Conservation (phyloP, 768 basidiomycete species). For the Tylopilus rubrobrunneus region DNA sequence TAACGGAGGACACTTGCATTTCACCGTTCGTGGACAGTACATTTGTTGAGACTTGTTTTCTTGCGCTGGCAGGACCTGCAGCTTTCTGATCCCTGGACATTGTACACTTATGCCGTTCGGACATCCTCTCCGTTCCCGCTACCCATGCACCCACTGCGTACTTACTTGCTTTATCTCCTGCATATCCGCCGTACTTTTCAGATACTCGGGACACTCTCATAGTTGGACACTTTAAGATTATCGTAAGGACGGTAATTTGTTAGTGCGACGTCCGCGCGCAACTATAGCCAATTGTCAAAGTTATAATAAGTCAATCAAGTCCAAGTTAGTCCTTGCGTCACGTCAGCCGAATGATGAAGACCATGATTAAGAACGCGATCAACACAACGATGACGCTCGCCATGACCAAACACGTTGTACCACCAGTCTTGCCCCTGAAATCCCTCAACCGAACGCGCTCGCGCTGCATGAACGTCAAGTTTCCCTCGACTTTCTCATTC, state of each 20-base stretch:
- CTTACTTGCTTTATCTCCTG: not conserved
- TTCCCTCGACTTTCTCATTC: constrained; percentile 69
- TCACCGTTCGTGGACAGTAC: constrained; percentile 5
- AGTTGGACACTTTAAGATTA: constrained; percentile 5
- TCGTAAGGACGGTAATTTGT: constrained; percentile 5
- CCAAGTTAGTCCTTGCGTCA: constrained; percentile 17
- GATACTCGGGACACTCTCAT: constrained; percentile 12
- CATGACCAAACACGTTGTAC: constrained; percentile 71
- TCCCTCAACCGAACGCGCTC: constrained; percentile 59
- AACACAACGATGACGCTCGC: constrained; percentile 62
- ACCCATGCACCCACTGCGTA: not conserved
- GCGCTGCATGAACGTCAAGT: constrained; percentile 63
- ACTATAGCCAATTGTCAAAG: not conserved
- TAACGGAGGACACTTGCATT: constrained; percentile 22
- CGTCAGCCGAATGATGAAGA: constrained; percentile 67
- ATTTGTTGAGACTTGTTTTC: not conserved
- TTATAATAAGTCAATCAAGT: constrained; percentile 1
- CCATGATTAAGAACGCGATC: constrained; percentile 66
- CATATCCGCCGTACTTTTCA: constrained; percentile 3
- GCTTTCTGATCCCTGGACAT: not conserved
- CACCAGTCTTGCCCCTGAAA: constrained; percentile 58
- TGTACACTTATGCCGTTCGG: constrained; percentile 7
- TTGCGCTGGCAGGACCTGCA: constrained; percentile 7
- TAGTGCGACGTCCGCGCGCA: not conserved
- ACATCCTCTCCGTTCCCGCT: not conserved